Evolutionary conservation across 2,329 filamentous ascomycete genomes (phyloP), one percentile per base, ranked within the genome.

Genomic region (Scleromitrula shiraiana): DNA sequence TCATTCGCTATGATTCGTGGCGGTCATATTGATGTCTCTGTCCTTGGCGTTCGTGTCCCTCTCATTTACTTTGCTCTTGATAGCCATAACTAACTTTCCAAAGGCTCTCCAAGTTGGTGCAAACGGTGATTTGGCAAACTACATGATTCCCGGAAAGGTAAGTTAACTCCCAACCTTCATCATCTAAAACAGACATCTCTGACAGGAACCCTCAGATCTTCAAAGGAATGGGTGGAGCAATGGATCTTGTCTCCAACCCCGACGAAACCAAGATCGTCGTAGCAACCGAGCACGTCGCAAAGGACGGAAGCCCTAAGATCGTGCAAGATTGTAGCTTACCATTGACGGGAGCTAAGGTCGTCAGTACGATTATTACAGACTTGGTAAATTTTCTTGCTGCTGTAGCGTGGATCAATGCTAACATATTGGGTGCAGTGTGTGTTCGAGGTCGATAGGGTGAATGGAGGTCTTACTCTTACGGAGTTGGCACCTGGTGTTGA

Each of bases 131-230:
- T 67, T 93, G 49, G 88, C 87, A 37, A 91, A 91, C 67, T 93
- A 88, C 72, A 91, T 93, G 83, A 84, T 93, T 55, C 87, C 87
- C 0, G 88, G 87, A 22, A 91, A 91, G 67, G 80, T 87, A n/a
- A n/a, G 32, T 12, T 9, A 29, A 5, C 19, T 22, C 12, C 7
- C 4, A n/a, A 6, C 5, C 5, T 29, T 10, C 12, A 12, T 7
- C 40, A 2, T 7, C 15, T 12, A 10, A 2, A 8, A 17, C 6
- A n/a, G 42, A 5, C 37, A 41, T 7, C 41, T 15, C n/a, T 9
- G 22, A 7, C 0, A 2, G 19, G 17, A 41, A 41, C 7, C 1
- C 6, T 39, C 9, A 49, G 46, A 32, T 80, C 15, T 49, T 88
- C 67, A 93, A 93, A 73, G 87, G 87, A 20, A 91, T 93, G 81